phyloP scores from a whole-genome alignment of 2,329 filamentous ascomycete species.

The Aspergillus sp. region DNA sequence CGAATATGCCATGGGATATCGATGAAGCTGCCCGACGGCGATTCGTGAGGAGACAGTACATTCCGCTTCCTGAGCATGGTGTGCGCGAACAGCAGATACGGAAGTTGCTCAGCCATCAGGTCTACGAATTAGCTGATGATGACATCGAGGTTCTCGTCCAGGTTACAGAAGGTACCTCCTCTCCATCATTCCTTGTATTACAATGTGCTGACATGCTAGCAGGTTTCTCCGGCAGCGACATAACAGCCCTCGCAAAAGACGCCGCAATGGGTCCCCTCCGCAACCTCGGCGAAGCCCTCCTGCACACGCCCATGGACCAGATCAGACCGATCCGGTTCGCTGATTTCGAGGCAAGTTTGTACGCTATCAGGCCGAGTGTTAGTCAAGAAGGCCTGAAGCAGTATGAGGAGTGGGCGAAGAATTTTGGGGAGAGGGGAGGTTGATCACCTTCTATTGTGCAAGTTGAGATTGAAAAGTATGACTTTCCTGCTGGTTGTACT shows the following conservation, averaged over 20 bases:
- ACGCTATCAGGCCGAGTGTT: slow-evolving; percentile 83
- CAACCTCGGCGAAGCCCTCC: slow-evolving; percentile 78
- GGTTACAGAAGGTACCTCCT: slow-evolving; percentile 66
- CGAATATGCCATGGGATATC: slow-evolving; percentile 95
- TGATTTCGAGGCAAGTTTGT: slow-evolving; percentile 79
- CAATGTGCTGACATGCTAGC: neutral
- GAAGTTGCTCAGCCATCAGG: slow-evolving; percentile 77
- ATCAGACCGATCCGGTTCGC: slow-evolving; percentile 76
- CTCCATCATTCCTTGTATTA: too few species aligned
- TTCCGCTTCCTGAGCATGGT: slow-evolving; percentile 78
- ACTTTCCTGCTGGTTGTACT: too few species aligned
- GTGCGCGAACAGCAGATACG: slow-evolving; percentile 73
- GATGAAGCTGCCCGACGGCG: slow-evolving; percentile 87
- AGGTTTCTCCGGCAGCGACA: slow-evolving; percentile 98
- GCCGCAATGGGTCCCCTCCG: slow-evolving; percentile 94
- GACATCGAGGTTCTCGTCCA: slow-evolving; percentile 70
- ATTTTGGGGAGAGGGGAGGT: slow-evolving; percentile 88
- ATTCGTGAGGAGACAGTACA: slow-evolving; percentile 92
- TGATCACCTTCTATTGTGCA: neutral
- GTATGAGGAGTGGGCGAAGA: slow-evolving; percentile 88
- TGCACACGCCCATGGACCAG: slow-evolving; percentile 89
- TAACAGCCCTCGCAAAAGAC: slow-evolving; percentile 93
- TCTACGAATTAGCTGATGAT: slow-evolving; percentile 64
- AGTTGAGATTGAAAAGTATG: too few species aligned
- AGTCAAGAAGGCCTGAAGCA: slow-evolving; percentile 75